Evolutionary conservation across 306 rosid species (phyloP).

Genomic region (Abrus precatorius): DNA sequence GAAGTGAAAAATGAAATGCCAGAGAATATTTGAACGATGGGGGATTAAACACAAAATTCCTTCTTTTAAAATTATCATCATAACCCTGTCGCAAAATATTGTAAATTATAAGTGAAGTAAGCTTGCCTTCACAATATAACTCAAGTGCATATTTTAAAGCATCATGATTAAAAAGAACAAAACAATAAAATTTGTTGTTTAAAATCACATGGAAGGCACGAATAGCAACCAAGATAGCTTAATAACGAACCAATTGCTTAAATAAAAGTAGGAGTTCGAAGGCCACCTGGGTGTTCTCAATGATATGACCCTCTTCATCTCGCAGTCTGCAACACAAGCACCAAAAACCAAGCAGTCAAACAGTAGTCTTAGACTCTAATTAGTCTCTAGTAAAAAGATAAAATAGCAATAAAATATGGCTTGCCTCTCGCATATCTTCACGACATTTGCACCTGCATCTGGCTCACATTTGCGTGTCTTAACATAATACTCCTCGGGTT

Average conservation of each 20-base stretch:
- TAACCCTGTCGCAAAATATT: slow-evolving; percentile 13
- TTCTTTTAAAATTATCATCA: slow-evolving; percentile 18
- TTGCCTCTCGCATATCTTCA: slow-evolving; percentile 87
- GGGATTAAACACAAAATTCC: slow-evolving; percentile 19
- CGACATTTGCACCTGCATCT: slow-evolving; percentile 77
- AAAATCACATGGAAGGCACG: not conserved
- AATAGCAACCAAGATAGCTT: slow-evolving; percentile 2
- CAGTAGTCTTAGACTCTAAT: slow-evolving; percentile 15
- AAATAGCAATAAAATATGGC: slow-evolving; percentile 38
- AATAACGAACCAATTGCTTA: not conserved
- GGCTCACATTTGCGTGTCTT: slow-evolving; percentile 86
- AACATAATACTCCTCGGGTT: slow-evolving; percentile 80
- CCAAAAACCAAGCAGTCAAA: slow-evolving; percentile 31
- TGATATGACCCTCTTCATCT: slow-evolving; percentile 78
- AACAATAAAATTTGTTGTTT: slow-evolving; percentile 24
- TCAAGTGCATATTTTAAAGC: not conserved
- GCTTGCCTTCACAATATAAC: slow-evolving; percentile 19
- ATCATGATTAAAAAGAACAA: not conserved
- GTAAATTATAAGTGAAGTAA: slow-evolving; percentile 2
- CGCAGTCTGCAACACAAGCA: slow-evolving; percentile 63
- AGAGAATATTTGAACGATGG: slow-evolving; percentile 36
- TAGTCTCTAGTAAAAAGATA: not conserved
- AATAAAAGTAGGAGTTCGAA: slow-evolving; percentile 7
- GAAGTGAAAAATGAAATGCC: slow-evolving; percentile 54
- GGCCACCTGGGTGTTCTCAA: slow-evolving; percentile 77